Evolutionary conservation across 164 flowering plant species (phyloP).

Genomic region (Berberis thunbergii): DNA sequence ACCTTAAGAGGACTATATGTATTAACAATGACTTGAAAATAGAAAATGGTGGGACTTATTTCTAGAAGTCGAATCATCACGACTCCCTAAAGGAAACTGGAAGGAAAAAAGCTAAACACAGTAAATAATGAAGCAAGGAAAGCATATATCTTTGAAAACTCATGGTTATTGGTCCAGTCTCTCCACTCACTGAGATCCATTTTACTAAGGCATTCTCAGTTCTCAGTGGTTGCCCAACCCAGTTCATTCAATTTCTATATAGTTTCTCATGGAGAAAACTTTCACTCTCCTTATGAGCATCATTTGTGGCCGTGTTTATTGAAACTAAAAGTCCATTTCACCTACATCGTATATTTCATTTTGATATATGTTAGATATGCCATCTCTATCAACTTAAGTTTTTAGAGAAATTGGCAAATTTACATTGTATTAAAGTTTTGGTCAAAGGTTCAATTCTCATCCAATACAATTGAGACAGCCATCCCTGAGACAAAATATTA

Average conservation of each 20-base stretch:
- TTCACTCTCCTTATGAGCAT: no score
- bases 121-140: not conserved
- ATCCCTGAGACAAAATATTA: no score
- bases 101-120: not conserved
- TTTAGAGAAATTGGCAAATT: no score
- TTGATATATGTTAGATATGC: no score
- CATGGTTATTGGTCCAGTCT: not conserved
- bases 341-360: no score
- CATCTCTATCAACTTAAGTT: no score
- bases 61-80: slow-evolving; percentile 4
- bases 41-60: not conserved
- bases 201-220: not conserved
- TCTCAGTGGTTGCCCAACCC: not conserved
- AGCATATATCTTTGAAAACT: not conserved
- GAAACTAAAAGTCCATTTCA: no score
- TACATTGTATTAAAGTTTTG: no score
- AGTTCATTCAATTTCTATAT: not conserved
- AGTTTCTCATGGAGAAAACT: no score
- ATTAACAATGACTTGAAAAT: not conserved
- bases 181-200: not conserved
- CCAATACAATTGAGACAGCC: no score
- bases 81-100: slow-evolving; percentile 3
- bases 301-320: no score
- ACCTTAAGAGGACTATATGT: not conserved
- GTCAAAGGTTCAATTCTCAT: no score